Conservation (phyloP, 148 eudicot genomes). For the Oxyria digyna region DNA sequence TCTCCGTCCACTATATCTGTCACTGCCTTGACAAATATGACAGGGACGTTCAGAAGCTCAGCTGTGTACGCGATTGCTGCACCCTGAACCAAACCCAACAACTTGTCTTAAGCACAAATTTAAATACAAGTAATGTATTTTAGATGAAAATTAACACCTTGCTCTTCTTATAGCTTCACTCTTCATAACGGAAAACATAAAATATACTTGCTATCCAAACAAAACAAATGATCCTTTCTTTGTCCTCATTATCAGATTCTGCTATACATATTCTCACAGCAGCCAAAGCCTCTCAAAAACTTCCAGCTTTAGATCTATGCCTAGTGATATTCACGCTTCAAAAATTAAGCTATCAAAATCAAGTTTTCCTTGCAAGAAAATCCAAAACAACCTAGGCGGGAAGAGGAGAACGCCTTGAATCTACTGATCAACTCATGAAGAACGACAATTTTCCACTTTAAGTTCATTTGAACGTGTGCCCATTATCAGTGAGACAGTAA, state of each 20-base stretch:
- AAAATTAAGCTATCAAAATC: background rate
- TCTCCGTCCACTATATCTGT: conserved; percentile 89
- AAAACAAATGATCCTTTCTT: background rate
- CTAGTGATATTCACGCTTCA: background rate
- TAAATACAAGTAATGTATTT: too few relatives aligned
- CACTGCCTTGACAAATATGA: conserved; percentile 78
- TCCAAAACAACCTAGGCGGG: background rate
- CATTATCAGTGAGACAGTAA: background rate
- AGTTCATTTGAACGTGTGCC: background rate
- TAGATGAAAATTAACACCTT: too few relatives aligned
- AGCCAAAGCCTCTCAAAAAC: background rate
- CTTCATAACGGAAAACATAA: too few relatives aligned
- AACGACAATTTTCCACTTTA: background rate
- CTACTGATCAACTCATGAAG: background rate
- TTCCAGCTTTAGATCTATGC: background rate
- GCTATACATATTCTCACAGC: background rate
- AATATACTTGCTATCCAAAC: background rate
- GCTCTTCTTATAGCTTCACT: too few relatives aligned
- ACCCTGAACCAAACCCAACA: conserved; percentile 42
- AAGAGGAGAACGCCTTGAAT: background rate
- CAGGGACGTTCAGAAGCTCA: conserved; percentile 72
- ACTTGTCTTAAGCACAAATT: background rate
- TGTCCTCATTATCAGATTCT: background rate
- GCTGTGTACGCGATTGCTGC: conserved; percentile 95
- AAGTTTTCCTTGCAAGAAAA: background rate